Evolutionary conservation across 305 asterid genomes (phyloP).

Genomic region (Fraxinus dipetala): DNA sequence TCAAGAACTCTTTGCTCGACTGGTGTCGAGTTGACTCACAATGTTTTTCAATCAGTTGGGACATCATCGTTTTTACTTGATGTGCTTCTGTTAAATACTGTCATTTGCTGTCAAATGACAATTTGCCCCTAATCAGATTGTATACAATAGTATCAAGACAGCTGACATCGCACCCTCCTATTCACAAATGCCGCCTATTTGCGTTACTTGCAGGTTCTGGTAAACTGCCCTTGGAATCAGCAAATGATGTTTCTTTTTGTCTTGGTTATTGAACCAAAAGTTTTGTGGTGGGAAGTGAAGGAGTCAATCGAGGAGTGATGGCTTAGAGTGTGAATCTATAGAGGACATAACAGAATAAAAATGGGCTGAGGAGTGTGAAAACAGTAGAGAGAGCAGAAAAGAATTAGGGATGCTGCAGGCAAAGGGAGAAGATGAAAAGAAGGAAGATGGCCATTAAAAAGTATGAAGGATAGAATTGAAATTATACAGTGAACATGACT

Average conservation of each 20-base stretch:
- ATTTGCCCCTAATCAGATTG: not conserved
- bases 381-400: not conserved
- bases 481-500: not conserved
- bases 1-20: not conserved
- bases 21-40: not conserved
- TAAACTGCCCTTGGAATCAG: not conserved
- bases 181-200: not conserved
- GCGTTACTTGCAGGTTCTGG: not conserved
- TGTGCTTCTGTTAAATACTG: not conserved
- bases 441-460: not conserved
- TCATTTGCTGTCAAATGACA: not conserved
- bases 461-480: too few species aligned
- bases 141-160: not conserved
- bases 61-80: not conserved
- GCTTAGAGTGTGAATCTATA: not conserved
- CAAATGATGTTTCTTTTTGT: not conserved
- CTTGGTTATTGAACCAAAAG: not conserved
- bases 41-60: not conserved
- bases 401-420: not conserved
- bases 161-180: not conserved
- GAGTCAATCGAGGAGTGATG: not conserved
- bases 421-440: not conserved
- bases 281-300: not conserved
- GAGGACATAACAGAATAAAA: not conserved
- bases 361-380: not conserved